Evolutionary conservation across 176 grass and related monocot genomes (phyloP), one percentile per base, ranked within the genome.

Genomic region (Chrysopogon serrulatus): DNA sequence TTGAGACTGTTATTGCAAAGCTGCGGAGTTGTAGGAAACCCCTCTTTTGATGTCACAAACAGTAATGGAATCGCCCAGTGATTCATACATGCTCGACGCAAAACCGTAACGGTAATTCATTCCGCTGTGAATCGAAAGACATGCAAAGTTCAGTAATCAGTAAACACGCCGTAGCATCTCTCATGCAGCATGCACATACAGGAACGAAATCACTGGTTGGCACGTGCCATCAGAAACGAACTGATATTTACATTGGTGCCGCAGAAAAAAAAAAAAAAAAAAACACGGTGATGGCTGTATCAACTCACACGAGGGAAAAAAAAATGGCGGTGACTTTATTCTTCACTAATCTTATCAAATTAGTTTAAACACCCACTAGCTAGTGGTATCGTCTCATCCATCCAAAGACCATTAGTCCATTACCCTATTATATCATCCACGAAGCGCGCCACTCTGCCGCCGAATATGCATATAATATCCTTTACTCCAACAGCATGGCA

Each of bases 201-300:
- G 8, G 21, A 76, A 59, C 10, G 15, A 15, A 59, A 59, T 39
- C 48, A 18, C 21, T 57, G 49, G 19, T 37, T 18, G 7, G 5
- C 51, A 40, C 6, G 53, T 9, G 13, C 51, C 12, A 77, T 57
- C 31, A 23, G 18, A 53, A 68, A 34, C 31, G 8, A 37, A 68
- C 45, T 35, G 47, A 34, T 40, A 81, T 70, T 81, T 70, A 81
- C 79, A 81, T 41, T 40, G 33, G 33, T 56, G 45, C 65, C 45
- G 45, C 21, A 18, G 36, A 47, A 18, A 53, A 26, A 10, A 67
- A 49, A 47, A 18, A 53, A 26, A 10, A 67, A 67, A 27, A 8
- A 51, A 51, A 19, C 62, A 49, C 27, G 65, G 63, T 10, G 19
- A 35, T 45, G 28, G 26, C 23, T 45, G 18, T 34, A 19, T 47